A percentile compares a stretch with the other conserved stretches of the same genome.
phyloP scores from a whole-genome alignment of 768 basidiomycete species.

The Austroboletus festivus region DNA sequence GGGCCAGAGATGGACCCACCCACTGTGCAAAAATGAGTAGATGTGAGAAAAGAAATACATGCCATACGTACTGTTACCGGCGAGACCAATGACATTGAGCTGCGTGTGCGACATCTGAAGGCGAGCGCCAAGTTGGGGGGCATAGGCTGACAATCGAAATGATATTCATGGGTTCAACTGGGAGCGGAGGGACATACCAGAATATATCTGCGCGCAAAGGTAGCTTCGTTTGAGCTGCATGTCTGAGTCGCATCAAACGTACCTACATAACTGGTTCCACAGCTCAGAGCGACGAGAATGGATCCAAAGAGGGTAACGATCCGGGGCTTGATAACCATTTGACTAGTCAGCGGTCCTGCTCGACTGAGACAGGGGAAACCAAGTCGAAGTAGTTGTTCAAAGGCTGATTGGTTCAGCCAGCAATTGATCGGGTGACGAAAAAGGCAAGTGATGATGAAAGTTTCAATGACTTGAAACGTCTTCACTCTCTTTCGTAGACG shows the following conservation, averaged over 20 bases:
- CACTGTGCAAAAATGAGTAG: slow-evolving; percentile 37
- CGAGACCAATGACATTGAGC: slow-evolving; percentile 75
- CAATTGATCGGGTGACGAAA: slow-evolving; percentile 29
- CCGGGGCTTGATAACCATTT: slow-evolving; percentile 40
- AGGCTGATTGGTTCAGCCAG: background rate
- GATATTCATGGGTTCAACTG: background rate
- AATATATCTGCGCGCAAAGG: slow-evolving; percentile 24
- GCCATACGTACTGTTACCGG: slow-evolving; percentile 59
- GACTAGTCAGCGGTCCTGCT: no score
- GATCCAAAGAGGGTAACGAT: slow-evolving; percentile 51
- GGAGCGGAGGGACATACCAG: slow-evolving; percentile 17
- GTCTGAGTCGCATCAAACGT: background rate
- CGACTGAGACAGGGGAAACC: no score
- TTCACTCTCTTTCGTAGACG: background rate
- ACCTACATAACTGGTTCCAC: slow-evolving; percentile 76
- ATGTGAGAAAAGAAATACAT: background rate
- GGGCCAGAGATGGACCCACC: slow-evolving; percentile 79
- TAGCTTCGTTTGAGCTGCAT: background rate
- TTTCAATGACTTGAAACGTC: slow-evolving; percentile 6
- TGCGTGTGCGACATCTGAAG: slow-evolving; percentile 76
- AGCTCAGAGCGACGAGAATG: slow-evolving; percentile 57
- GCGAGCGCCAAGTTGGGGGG: slow-evolving; percentile 79
- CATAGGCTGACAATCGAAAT: slow-evolving; percentile 60
- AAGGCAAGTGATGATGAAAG: slow-evolving; percentile 29
- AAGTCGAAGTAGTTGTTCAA: no score